These are phyloP conservation scores for Aspergillus bombycis DNA, from an alignment of 2,329 filamentous ascomycete species.

Conservation along the genomic window DNA sequence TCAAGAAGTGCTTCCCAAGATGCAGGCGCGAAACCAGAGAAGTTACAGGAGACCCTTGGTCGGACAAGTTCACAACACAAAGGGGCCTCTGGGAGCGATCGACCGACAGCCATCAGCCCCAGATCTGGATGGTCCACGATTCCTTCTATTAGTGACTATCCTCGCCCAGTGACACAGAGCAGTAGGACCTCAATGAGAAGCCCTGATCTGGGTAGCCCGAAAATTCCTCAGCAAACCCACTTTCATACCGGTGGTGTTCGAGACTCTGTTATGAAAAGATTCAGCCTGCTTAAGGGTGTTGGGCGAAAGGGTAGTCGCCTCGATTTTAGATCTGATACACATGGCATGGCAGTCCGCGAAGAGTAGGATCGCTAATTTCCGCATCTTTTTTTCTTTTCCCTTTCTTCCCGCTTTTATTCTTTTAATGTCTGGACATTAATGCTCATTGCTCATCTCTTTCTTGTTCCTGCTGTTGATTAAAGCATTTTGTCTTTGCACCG, in stretches of 20 bases:
- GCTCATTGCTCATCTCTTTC: constrained; percentile 9
- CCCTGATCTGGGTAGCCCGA: constrained; percentile 24
- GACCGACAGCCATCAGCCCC: constrained; percentile 19
- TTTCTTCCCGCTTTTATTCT: constrained; percentile 18
- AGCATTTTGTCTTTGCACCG: constrained; percentile 15
- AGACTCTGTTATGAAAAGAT: constrained; percentile 72
- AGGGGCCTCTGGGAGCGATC: constrained; percentile 22
- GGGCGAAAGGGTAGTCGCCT: constrained; percentile 68
- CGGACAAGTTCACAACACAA: constrained; percentile 33
- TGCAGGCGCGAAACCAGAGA: constrained; percentile 28
- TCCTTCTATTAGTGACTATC: constrained; percentile 38
- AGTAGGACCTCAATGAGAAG: constrained; percentile 21
- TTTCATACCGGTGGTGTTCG: constrained; percentile 47
- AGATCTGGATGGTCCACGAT: constrained; percentile 39
- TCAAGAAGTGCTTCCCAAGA: constrained; percentile 35
- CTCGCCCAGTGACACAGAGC: constrained; percentile 39
- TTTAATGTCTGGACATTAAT: constrained; percentile 32
- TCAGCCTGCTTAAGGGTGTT: constrained; percentile 73
- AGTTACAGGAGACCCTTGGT: constrained; percentile 35
- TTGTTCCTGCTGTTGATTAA: constrained; percentile 11
- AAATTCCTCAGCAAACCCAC: constrained; percentile 41
- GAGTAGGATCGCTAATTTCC: constrained; percentile 35
- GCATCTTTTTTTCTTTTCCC: constrained; percentile 22
- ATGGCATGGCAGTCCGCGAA: constrained; percentile 36
- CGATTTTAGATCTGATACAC: constrained; percentile 43